phyloP scores from a whole-genome alignment of 2,329 filamentous ascomycete species.

The Alternaria ventricosa region DNA sequence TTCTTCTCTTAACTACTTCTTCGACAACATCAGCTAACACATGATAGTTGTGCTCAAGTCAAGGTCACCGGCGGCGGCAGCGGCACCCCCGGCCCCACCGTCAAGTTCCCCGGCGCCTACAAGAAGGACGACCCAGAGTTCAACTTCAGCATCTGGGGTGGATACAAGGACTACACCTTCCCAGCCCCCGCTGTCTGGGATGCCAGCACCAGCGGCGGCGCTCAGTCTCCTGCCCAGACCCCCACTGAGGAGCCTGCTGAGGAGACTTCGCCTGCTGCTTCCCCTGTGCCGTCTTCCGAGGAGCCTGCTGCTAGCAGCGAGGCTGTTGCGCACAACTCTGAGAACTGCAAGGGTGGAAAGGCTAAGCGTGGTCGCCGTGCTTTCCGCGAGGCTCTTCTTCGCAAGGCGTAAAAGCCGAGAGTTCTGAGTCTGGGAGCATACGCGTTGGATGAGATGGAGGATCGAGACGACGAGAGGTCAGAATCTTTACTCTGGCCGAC shows the following conservation, averaged over 20 bases:
- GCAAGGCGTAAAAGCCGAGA: neutral
- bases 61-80: constrained; percentile 46
- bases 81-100: constrained; percentile 35
- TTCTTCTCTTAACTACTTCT: neutral
- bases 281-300: neutral
- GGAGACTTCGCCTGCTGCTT: neutral
- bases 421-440: too few relatives aligned
- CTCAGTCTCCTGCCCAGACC: neutral
- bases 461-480: neutral
- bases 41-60: constrained; percentile 48
- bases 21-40: neutral
- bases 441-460: neutral
- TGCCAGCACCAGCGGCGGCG: constrained; percentile 7
- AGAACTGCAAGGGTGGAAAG: constrained; percentile 5
- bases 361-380: constrained; percentile 6
- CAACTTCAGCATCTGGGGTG: constrained; percentile 25
- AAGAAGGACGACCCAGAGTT: constrained; percentile 31
- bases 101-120: constrained; percentile 52
- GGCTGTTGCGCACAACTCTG: neutral
- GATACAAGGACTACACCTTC: constrained; percentile 29
- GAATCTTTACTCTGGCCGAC: neutral
- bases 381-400: constrained; percentile 6
- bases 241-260: neutral
- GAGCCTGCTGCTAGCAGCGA: neutral
- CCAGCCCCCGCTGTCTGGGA: constrained; percentile 25